Percentiles rank a stretch among this genome's conserved stretches.
These are phyloP conservation scores for Spizellomyces sp. DNA, from an alignment of 192 early-diverging fungal genomes.

Conservation along the genomic window DNA sequence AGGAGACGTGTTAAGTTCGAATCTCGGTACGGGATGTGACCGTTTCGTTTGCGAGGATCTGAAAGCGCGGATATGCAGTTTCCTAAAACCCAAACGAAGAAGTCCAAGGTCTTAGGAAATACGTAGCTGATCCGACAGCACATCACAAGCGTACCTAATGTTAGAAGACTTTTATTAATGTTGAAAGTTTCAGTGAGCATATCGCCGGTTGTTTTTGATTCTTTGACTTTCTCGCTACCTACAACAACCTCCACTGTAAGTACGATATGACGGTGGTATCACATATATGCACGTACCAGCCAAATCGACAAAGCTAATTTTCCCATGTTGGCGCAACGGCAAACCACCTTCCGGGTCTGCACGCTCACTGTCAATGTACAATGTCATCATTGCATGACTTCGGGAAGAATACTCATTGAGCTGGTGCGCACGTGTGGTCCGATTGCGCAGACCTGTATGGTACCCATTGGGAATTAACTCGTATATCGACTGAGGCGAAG, in stretches of 20 bases:
- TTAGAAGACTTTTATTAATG: constrained; percentile 62
- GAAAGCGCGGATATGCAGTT: constrained; percentile 57
- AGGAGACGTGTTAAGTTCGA: constrained; percentile 62
- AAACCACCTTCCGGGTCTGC: constrained; percentile 18
- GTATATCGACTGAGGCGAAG: neutral
- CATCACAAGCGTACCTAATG: constrained; percentile 40
- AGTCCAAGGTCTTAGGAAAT: neutral
- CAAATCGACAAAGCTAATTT: constrained; percentile 62
- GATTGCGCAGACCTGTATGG: constrained; percentile 47
- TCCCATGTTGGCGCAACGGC: constrained; percentile 39
- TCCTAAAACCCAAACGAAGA: constrained; percentile 25
- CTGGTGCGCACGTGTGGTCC: constrained; percentile 55
- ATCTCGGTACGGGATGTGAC: constrained; percentile 65
- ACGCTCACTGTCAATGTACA: constrained; percentile 46
- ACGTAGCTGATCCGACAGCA: neutral
- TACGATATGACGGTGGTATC: neutral
- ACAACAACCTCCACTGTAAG: neutral
- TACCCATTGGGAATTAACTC: neutral
- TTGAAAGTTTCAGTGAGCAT: constrained; percentile 52
- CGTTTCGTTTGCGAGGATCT: constrained; percentile 40
- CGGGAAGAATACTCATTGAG: constrained; percentile 60
- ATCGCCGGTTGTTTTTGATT: constrained; percentile 52
- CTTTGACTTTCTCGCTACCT: constrained; percentile 60
- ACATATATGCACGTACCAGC: constrained; percentile 38
- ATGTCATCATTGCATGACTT: constrained; percentile 55